Evolutionary conservation across 305 asterid genomes (phyloP).

Genomic region (Solanum aculeatissimum): DNA sequence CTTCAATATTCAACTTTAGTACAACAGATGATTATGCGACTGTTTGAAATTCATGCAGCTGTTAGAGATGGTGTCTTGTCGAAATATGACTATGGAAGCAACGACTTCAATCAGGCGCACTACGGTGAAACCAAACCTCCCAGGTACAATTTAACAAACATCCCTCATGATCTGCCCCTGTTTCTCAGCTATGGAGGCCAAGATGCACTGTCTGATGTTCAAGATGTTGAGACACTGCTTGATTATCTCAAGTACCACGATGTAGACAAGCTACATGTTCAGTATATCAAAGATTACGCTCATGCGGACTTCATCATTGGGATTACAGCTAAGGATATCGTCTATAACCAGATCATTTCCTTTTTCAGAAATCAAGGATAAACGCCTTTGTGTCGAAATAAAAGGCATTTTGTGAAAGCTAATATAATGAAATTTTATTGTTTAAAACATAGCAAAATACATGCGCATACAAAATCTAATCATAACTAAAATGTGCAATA

Average conservation of each 20-base stretch:
- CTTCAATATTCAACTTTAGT: not conserved
- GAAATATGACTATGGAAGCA: constrained; percentile 52
- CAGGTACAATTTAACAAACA: constrained; percentile 31
- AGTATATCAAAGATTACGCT: constrained; percentile 50
- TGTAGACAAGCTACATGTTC: constrained; percentile 49
- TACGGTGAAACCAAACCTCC: constrained; percentile 68
- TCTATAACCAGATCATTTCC: constrained; percentile 39
- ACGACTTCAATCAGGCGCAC: constrained; percentile 33
- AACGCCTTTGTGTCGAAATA: not conserved
- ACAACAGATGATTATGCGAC: not conserved
- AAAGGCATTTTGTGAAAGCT: not conserved
- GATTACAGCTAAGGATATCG: constrained; percentile 46
- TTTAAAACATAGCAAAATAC: not conserved
- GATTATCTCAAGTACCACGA: constrained; percentile 47
- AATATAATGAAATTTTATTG: not conserved
- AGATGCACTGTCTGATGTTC: constrained; percentile 56
- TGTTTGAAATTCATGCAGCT: constrained; percentile 23
- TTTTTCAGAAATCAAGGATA: constrained; percentile 30
- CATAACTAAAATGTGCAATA: not conserved
- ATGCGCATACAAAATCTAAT: not conserved
- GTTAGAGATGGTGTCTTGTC: constrained; percentile 42
- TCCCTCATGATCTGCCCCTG: constrained; percentile 53
- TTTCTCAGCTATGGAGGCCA: constrained; percentile 70
- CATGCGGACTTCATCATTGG: constrained; percentile 82
- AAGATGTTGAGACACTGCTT: constrained; percentile 46